A percentile compares a stretch with the other conserved stretches of the same genome.
These are phyloP conservation scores for Penicillium simplicissimum DNA, from an alignment of 495 filamentous ascomycete species.

Conservation along the genomic window DNA sequence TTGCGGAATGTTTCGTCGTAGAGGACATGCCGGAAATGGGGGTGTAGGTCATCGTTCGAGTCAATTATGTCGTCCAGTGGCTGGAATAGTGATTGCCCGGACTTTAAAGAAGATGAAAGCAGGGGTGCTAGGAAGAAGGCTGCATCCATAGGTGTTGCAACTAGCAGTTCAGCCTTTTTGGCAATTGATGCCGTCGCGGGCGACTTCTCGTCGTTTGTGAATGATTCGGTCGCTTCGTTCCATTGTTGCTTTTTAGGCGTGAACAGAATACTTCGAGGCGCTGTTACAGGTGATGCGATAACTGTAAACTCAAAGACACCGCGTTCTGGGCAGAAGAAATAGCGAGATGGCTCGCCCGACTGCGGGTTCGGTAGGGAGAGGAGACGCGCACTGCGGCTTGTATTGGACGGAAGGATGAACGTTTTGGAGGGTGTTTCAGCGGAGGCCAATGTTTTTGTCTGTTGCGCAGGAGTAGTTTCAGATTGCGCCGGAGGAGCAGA, in stretches of 20 bases:
- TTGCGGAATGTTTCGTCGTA: constrained; percentile 46
- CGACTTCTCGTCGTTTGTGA: constrained; percentile 11
- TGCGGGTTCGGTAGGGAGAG: constrained; percentile 79
- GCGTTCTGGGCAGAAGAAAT: constrained; percentile 72
- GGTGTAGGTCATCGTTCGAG: constrained; percentile 52
- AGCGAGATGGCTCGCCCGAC: constrained; percentile 62
- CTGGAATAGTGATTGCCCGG: constrained; percentile 60
- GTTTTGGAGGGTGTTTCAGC: constrained; percentile 58
- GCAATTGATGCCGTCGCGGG: constrained; percentile 37
- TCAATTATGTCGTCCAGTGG: constrained; percentile 82
- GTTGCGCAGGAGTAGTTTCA: constrained; percentile 3
- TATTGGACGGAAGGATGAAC: constrained; percentile 75
- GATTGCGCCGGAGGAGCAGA: constrained; percentile 26
- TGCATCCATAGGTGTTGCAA: constrained; percentile 82
- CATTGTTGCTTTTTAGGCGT: constrained; percentile 21
- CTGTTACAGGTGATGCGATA: constrained; percentile 58
- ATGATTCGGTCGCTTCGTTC: constrained; percentile 1
- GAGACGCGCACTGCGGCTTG: constrained; percentile 64
- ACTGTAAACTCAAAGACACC: constrained; percentile 89
- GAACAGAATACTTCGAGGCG: constrained; percentile 38
- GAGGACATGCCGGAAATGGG: constrained; percentile 59
- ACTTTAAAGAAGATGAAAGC: constrained; percentile 48
- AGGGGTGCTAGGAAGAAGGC: constrained; percentile 81
- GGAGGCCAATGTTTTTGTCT: constrained; percentile 18
- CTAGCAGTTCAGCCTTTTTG: constrained; percentile 66